These are phyloP conservation scores for Termitomyces titanicus DNA, from an alignment of 768 basidiomycete species.

Conservation along the genomic window DNA sequence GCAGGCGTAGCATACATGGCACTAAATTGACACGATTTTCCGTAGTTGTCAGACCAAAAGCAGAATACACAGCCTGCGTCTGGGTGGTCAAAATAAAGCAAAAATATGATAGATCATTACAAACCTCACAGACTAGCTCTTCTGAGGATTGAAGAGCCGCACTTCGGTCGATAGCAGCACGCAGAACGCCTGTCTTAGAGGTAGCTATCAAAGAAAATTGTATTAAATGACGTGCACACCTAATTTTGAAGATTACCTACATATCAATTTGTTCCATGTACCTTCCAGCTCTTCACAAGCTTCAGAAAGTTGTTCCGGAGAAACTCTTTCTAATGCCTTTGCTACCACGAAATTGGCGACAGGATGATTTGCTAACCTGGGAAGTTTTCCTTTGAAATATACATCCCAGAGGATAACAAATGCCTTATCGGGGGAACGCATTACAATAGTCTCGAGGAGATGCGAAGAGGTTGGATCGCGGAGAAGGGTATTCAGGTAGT, in stretches of 20 bases:
- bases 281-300: slow-evolving; percentile 58
- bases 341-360: slow-evolving; percentile 94
- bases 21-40: slow-evolving; percentile 56
- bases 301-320: slow-evolving; percentile 49
- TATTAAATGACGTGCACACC: not conserved
- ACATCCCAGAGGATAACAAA: slow-evolving; percentile 71
- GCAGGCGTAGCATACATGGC: slow-evolving; percentile 60
- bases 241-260: slow-evolving; percentile 40
- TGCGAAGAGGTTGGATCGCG: slow-evolving; percentile 89
- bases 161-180: slow-evolving; percentile 70
- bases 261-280: slow-evolving; percentile 59
- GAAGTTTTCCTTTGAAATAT: slow-evolving; percentile 75
- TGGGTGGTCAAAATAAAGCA: slow-evolving; percentile 4
- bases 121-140: slow-evolving; percentile 54
- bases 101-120: slow-evolving; percentile 12
- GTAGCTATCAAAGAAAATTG: slow-evolving; percentile 41
- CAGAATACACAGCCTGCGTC: slow-evolving; percentile 53
- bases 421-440: slow-evolving; percentile 52
- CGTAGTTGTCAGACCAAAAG: slow-evolving; percentile 50
- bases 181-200: slow-evolving; percentile 73
- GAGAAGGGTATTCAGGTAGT: slow-evolving; percentile 79
- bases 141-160: slow-evolving; percentile 44
- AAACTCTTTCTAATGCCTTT: slow-evolving; percentile 63
- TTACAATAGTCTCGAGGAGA: slow-evolving; percentile 78
- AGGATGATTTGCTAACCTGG: slow-evolving; percentile 76